Percentiles rank a stretch among this genome's conserved stretches.
phyloP scores from a whole-genome alignment of 2,329 filamentous ascomycete species.

The Ascochyta clinopodiicola region DNA sequence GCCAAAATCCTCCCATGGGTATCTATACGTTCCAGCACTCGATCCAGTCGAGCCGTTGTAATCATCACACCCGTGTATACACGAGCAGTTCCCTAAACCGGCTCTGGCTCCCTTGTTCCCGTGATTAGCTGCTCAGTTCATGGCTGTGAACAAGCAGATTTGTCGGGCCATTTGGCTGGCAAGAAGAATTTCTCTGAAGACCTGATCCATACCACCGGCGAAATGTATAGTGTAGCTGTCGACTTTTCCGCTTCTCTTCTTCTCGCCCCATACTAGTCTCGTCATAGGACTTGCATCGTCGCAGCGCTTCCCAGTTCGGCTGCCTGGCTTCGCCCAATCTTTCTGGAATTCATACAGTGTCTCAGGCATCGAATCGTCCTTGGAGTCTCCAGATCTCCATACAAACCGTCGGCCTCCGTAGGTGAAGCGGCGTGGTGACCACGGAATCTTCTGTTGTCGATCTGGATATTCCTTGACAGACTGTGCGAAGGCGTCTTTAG shows the following conservation, averaged over 20 bases:
- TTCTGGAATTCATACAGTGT: conserved; percentile 45
- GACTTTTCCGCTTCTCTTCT: conserved; percentile 45
- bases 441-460: conserved; percentile 46
- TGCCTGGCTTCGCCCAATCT: conserved; percentile 46
- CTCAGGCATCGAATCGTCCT: conserved; percentile 55
- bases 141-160: conserved; percentile 46
- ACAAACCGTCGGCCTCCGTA: conserved; percentile 48
- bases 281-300: conserved; percentile 39
- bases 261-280: conserved; percentile 47
- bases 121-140: conserved; percentile 28
- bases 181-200: conserved; percentile 45
- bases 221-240: conserved; percentile 49
- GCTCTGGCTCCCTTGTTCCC: background rate
- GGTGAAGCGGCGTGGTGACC: conserved; percentile 47
- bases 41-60: background rate
- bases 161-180: conserved; percentile 49
- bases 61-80: background rate
- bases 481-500: conserved; percentile 41
- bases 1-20: background rate
- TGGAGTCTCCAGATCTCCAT: conserved; percentile 53
- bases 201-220: conserved; percentile 46
- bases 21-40: background rate
- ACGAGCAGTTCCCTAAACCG: background rate
- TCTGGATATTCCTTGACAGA: conserved; percentile 47
- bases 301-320: conserved; percentile 44